A percentile compares a stretch with the other conserved stretches of the same genome.
phyloP scores from a whole-genome alignment of 805 yeast species.

The Hagleromyces aurorensis region DNA sequence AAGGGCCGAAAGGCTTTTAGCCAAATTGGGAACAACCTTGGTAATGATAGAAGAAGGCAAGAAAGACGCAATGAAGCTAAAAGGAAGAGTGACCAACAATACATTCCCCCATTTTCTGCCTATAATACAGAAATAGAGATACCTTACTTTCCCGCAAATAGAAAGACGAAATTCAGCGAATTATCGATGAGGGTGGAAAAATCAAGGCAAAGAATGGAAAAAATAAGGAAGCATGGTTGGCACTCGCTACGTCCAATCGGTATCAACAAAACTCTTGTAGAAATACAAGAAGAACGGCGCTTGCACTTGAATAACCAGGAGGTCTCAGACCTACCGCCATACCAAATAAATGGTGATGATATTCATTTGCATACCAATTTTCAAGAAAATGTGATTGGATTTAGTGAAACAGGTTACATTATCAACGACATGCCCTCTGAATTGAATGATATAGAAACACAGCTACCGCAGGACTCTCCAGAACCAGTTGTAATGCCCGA shows the following conservation, averaged over 20 bases:
- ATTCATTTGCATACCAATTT: no score
- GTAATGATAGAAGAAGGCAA: not conserved
- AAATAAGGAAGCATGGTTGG: constrained; percentile 40
- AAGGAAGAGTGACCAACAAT: constrained; percentile 2
- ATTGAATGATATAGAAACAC: no score
- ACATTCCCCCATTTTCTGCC: constrained; percentile 21
- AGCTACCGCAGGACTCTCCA: no score
- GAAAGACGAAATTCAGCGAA: constrained; percentile 12
- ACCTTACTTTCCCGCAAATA: constrained; percentile 12
- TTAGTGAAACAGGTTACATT: no score
- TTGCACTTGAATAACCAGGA: no score
- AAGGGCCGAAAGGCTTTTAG: constrained; percentile 2
- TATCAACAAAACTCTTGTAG: constrained; percentile 45
- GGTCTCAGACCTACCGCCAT: no score
- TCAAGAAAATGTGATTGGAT: no score
- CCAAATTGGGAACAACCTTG: not conserved
- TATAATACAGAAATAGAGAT: constrained; percentile 16
- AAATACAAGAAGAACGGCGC: no score
- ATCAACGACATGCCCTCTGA: no score
- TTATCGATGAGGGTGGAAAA: constrained; percentile 16
- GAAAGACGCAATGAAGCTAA: constrained; percentile 1
- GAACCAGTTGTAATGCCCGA: constrained; percentile 4
- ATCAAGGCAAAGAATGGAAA: constrained; percentile 6
- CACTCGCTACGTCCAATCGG: constrained; percentile 52
- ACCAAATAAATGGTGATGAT: no score